Evolutionary conservation across 139 green algal species (phyloP), one percentile per base, ranked within the genome.

Genomic region (Volvox africanus): DNA sequence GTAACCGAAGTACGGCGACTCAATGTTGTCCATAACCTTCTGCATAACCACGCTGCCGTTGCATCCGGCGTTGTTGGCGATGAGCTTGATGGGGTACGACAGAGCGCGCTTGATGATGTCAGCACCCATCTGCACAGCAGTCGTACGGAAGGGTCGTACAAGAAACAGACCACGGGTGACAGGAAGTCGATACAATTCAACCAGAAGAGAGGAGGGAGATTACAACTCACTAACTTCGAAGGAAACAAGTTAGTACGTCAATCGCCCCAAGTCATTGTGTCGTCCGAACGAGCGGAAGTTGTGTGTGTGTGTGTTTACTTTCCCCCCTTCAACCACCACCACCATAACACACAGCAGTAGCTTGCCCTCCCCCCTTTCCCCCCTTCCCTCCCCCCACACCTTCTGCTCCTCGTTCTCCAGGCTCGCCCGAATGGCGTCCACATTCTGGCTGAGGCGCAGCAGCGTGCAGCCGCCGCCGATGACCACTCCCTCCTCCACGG

Each of bases 401-500:
- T 67, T 67, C 89, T 89, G 71, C 82, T 85, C 71, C 96, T 99
- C 98, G 55, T 99, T 98, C 17, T 92, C 71, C 6, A 99, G 93
- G 26, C 61, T 94, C 19, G 87, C 92, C 93, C 98, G 98, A 95
- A 99, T 97, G 24, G 30, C 94, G 44, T 99, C 98, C 17, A 99
- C 92, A 88, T 96, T 96, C 44, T 91, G 91, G 26, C 95, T 93
- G 28, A 99, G 97, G 88, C 97, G 97, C 75, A 99, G 97, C 85
- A 99, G 96, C 62, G 98, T 99, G 97, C 97, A 99, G 84, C 98
- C 98, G 75, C 98, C 98, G 90, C 98, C 98, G 67, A 99, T 98
- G 26, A 99, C 98, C 88, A 99, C 99, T 93, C 98, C 98, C 97
- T 99, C 98, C 96, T 99, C 98, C 55, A 99, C 98, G 17, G 98